phyloP scores from a whole-genome alignment of 108 stramenopile species.

The Cylindrotheca closterium region DNA sequence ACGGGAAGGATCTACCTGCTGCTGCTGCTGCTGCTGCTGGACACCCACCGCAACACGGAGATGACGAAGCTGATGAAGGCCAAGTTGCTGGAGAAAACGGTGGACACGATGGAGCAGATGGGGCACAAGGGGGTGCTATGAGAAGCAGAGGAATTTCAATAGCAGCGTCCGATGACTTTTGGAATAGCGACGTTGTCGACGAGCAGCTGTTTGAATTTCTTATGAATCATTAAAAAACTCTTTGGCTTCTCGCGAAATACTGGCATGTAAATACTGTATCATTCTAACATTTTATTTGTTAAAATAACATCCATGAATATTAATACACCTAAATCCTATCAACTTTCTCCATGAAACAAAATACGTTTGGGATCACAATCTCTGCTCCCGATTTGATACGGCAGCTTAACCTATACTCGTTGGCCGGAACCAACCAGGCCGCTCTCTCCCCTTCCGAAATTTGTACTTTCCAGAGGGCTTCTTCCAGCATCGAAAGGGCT shows the following conservation, averaged over 20 bases:
- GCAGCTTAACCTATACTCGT: too few species aligned
- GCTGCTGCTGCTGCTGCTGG: constrained; percentile 1
- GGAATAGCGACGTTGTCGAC: constrained; percentile 70
- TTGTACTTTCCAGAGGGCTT: background rate
- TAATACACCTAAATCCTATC: too few species aligned
- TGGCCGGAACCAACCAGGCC: too few species aligned
- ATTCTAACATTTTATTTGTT: too few species aligned
- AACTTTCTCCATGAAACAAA: too few species aligned
- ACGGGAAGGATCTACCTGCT: constrained; percentile 1
- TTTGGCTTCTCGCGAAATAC: too few species aligned
- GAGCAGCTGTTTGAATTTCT: constrained; percentile 86
- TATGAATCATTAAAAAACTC: constrained; percentile 56
- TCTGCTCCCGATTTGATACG: background rate
- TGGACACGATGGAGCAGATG: constrained; percentile 18
- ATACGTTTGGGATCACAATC: background rate
- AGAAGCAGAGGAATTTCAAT: constrained; percentile 33
- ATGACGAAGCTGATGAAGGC: constrained; percentile 1
- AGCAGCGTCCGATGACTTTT: constrained; percentile 56
- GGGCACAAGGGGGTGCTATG: constrained; percentile 1
- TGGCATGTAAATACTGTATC: too few species aligned
- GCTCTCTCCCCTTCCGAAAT: too few species aligned
- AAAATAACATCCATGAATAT: too few species aligned
- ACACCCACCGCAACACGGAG: constrained; percentile 1
- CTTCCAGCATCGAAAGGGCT: background rate
- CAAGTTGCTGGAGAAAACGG: constrained; percentile 43